phyloP scores from a whole-genome alignment of 1,284 basidiomycete genomes.

The Pseudozyma thailandica region DNA sequence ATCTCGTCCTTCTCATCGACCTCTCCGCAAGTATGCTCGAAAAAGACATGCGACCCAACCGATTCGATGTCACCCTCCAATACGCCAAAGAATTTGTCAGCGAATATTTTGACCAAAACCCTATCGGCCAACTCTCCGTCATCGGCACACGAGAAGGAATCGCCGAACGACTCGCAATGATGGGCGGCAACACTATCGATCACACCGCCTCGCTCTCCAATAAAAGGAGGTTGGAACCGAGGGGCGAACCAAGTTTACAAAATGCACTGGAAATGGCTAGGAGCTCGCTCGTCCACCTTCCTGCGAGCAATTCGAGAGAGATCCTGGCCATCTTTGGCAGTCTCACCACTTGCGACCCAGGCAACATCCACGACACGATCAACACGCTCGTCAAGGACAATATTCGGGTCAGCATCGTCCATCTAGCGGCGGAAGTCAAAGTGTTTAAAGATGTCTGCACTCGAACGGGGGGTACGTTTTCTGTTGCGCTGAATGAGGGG shows the following conservation, averaged over 20 bases:
- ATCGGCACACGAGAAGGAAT: conserved; percentile 65
- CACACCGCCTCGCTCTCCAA: conserved; percentile 86
- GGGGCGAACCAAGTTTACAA: conserved; percentile 92
- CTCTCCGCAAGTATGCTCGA: conserved; percentile 92
- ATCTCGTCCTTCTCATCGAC: conserved; percentile 89
- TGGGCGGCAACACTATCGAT: conserved; percentile 93
- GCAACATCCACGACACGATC: conserved; percentile 93
- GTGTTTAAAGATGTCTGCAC: conserved; percentile 82
- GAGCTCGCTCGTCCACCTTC: conserved; percentile 75
- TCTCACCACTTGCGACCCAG: conserved; percentile 94
- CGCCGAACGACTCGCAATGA: conserved; percentile 68
- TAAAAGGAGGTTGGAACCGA: conserved; percentile 85
- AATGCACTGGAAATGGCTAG: conserved; percentile 91
- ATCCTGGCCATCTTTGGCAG: conserved; percentile 93
- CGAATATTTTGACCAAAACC: conserved; percentile 99
- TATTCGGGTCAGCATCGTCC: conserved; percentile 90
- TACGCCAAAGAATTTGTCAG: conserved; percentile 82
- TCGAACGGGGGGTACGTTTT: conserved; percentile 69
- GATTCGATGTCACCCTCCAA: conserved; percentile 80
- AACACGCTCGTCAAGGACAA: conserved; percentile 78
- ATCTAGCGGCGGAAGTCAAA: conserved; percentile 92
- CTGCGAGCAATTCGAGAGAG: conserved; percentile 93
- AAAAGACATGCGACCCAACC: conserved; percentile 91
- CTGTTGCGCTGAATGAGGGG: conserved; percentile 95
- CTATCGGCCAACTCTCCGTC: conserved; percentile 80